These are phyloP conservation scores for Aspergillus ustus DNA, from an alignment of 2,329 filamentous ascomycete species.

Conservation along the genomic window DNA sequence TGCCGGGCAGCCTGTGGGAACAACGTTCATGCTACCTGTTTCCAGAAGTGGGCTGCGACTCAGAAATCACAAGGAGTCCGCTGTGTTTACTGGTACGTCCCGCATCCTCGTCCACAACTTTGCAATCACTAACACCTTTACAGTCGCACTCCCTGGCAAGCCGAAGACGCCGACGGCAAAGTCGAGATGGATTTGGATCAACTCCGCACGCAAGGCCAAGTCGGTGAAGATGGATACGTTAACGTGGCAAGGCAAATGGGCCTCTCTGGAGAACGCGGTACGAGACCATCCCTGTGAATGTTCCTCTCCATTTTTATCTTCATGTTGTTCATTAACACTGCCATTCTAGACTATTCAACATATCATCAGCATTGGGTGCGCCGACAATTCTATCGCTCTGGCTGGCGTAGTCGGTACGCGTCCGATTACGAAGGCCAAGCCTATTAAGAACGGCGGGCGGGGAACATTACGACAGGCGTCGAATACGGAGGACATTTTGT, in stretches of 20 bases:
- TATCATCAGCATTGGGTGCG: conserved; percentile 47
- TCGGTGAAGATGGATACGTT: conserved; percentile 48
- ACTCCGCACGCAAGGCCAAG: conserved; percentile 34
- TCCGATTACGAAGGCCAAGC: not conserved
- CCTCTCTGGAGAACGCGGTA: conserved; percentile 45
- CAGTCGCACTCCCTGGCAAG: conserved; percentile 49
- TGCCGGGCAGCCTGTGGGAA: conserved; percentile 66
- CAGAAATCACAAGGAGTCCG: conserved; percentile 38
- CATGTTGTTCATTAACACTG: not conserved
- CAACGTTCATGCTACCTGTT: conserved; percentile 64
- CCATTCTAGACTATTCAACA: conserved; percentile 42
- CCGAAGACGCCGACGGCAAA: conserved; percentile 29
- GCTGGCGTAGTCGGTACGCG: conserved; percentile 14
- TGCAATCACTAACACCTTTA: not conserved
- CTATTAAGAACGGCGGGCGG: not conserved
- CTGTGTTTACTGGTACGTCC: conserved; percentile 52
- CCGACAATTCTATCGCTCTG: conserved; percentile 30
- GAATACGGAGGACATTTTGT: not conserved
- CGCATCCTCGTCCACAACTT: no score
- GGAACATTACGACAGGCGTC: not conserved
- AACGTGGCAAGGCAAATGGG: conserved; percentile 51
- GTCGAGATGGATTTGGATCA: conserved; percentile 32
- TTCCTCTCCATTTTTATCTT: conserved; percentile 1
- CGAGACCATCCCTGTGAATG: conserved; percentile 29
- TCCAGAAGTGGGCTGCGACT: conserved; percentile 57